Base-by-base conservation (phyloP, 768 basidiomycete species). In the Mycena belliarum region DNA sequence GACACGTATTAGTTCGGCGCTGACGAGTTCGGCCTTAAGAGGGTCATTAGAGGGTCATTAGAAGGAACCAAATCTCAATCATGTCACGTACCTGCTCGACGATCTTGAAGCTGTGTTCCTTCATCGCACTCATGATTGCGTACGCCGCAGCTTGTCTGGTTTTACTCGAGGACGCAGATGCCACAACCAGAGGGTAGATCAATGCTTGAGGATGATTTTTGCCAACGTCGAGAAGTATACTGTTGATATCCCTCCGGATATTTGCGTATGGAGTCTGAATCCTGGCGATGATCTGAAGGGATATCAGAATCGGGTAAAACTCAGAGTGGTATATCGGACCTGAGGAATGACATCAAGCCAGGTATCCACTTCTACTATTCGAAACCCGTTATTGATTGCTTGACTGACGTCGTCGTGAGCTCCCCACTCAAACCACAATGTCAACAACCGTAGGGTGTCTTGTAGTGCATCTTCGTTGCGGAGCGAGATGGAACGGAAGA, bases 281-380 rank as follows among this genome's bases (percentile, higher is more conserved):
- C 16, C 97, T 89, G 38, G 97, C 97, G 67, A 99, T 98, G 62
- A 99, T 96, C 93, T 98, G 57, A 37, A 24, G 35, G 35, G 26
- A 21, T 11, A 29, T 38, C n/a, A 42, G 40, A 56, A 24, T 54
- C 49, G 49, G 20, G 25, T 26, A 18, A 18, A 24, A 24, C 29
- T n/a, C 16, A n/a, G 25, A 9, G 24, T 15, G 1, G n/a, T 7
- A 23, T 4, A 24, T 56, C 75, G 54, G 71, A 93, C 95, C 83
- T 98, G 96, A 45, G 97, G 97, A 53, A 98, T 94, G 63, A 99
- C 97, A 67, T 98, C 95, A 37, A 99, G 80, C 97, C 97, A 99
- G 0, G 95, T 98, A 68, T 99, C 95, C 49, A 99, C 88, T 68
- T 91, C 93, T 35, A 99, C 93, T 37, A 84, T 85, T 2, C 85